These are phyloP conservation scores for Fusarium napiforme DNA, from an alignment of 2,329 filamentous ascomycete genomes.

Conservation along the genomic window DNA sequence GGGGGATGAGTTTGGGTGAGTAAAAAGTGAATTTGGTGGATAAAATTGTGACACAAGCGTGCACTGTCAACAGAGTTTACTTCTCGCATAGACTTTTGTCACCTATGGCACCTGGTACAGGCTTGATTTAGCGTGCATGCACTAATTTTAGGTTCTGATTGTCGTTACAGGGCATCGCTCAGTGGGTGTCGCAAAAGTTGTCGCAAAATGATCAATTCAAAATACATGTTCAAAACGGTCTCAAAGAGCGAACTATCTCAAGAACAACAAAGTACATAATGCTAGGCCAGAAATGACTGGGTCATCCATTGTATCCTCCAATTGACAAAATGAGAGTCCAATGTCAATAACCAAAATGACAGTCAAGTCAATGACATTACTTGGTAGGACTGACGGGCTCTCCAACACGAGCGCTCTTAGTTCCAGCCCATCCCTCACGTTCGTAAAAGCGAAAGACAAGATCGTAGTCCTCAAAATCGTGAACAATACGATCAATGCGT, in stretches of 20 bases:
- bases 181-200: background rate
- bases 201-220: background rate
- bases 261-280: background rate
- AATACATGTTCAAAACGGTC: background rate
- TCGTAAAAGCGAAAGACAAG: constrained; percentile 97
- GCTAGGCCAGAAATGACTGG: background rate
- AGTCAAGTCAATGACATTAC: constrained; percentile 17
- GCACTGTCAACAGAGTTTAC: rapidly evolving
- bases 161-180: background rate
- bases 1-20: background rate
- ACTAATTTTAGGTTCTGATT: background rate
- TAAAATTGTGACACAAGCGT: background rate
- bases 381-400: constrained; percentile 54
- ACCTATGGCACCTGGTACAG: background rate
- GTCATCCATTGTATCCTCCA: background rate
- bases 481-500: constrained; percentile 92
- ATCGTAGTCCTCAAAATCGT: constrained; percentile 97
- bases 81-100: background rate
- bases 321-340: too few relatives aligned
- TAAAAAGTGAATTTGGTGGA: background rate
- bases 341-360: background rate
- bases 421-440: constrained; percentile 78
- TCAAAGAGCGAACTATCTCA: background rate
- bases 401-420: constrained; percentile 64
- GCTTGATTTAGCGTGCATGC: background rate